These are phyloP conservation scores for Penstemon newberryi DNA, from an alignment of 257 asterid species.

Conservation along the genomic window DNA sequence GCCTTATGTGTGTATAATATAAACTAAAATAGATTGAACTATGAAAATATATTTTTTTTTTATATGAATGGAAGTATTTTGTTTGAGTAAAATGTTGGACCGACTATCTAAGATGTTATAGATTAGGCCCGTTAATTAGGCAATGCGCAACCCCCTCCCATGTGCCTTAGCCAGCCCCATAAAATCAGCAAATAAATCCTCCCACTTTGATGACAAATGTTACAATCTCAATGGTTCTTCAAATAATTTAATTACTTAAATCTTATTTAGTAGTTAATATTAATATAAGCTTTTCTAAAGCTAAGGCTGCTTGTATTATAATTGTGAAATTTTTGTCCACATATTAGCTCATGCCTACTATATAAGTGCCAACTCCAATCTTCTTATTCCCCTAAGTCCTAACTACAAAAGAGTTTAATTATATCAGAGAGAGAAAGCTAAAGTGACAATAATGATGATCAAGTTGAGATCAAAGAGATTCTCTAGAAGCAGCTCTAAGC, in stretches of 20 bases:
- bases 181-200: slow-evolving; percentile 34
- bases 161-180: slow-evolving; percentile 47
- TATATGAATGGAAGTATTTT: too few relatives aligned
- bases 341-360: slow-evolving; percentile 34
- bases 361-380: slow-evolving; percentile 36
- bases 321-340: slow-evolving; percentile 34
- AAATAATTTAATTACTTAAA: slow-evolving; percentile 10
- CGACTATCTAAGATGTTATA: slow-evolving; percentile 30
- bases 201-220: slow-evolving; percentile 29
- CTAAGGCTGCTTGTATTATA: slow-evolving; percentile 29
- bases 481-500: slow-evolving; percentile 56
- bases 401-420: not conserved
- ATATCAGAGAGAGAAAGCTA: not conserved
- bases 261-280: not conserved
- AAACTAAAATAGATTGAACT: too few relatives aligned
- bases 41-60: too few relatives aligned
- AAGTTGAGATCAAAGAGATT: slow-evolving; percentile 68
- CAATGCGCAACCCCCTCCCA: slow-evolving; percentile 40
- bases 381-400: not conserved
- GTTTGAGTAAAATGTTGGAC: slow-evolving; percentile 13
- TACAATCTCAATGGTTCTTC: slow-evolving; percentile 30
- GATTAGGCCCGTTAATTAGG: slow-evolving; percentile 42
- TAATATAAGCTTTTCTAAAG: slow-evolving; percentile 17
- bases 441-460: slow-evolving; percentile 40
- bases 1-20: too few relatives aligned